These are phyloP conservation scores for Penicillium steckii DNA, from an alignment of 495 filamentous ascomycete species.

Conservation along the genomic window DNA sequence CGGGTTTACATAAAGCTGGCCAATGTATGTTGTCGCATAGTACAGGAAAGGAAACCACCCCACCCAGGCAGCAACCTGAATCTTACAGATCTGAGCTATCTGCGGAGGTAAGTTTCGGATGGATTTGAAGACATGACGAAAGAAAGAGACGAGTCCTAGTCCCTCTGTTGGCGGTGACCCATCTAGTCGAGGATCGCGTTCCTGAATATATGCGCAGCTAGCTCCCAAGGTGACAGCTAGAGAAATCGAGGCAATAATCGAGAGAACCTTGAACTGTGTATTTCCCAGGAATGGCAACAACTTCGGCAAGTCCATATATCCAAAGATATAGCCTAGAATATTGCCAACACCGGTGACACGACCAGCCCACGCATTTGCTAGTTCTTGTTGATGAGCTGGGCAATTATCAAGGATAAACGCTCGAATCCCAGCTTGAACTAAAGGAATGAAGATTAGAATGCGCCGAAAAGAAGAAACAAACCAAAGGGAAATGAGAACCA, in stretches of 20 bases:
- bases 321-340: slow-evolving; percentile 80
- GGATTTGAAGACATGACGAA: slow-evolving; percentile 71
- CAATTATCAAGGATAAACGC: slow-evolving; percentile 90
- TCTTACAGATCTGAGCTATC: slow-evolving; percentile 77
- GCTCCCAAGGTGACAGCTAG: slow-evolving; percentile 64
- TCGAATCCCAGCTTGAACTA: slow-evolving; percentile 83
- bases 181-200: slow-evolving; percentile 77
- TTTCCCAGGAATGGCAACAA: slow-evolving; percentile 73
- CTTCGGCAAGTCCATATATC: slow-evolving; percentile 72
- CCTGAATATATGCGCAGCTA: slow-evolving; percentile 63
- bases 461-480: not conserved
- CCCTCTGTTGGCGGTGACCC: slow-evolving; percentile 55
- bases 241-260: slow-evolving; percentile 72
- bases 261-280: slow-evolving; percentile 87
- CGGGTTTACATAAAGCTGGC: slow-evolving; percentile 83
- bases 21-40: slow-evolving; percentile 89
- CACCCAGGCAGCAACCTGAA: slow-evolving; percentile 89
- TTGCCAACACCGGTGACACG: slow-evolving; percentile 80
- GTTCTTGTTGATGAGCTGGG: slow-evolving; percentile 84
- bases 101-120: slow-evolving; percentile 74
- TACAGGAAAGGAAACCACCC: slow-evolving; percentile 95
- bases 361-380: slow-evolving; percentile 85
- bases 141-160: slow-evolving; percentile 72
- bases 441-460: not conserved
- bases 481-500: slow-evolving; percentile 14